phyloP scores from a whole-genome alignment of 2,329 filamentous ascomycete genomes.

The Ophiostoma sp. region DNA sequence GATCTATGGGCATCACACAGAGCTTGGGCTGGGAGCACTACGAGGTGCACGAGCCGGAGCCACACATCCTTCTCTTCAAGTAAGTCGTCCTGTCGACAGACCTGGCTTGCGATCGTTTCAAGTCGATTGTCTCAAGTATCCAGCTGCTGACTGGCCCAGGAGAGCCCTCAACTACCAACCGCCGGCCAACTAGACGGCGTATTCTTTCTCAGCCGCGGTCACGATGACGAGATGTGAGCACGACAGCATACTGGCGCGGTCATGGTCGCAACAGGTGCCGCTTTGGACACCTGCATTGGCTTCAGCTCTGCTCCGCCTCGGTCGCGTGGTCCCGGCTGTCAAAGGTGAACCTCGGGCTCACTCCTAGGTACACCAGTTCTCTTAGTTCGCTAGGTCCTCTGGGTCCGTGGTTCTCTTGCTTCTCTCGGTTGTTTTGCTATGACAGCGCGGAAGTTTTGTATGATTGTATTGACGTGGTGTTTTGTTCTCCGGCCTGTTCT shows the following conservation, averaged over 20 bases:
- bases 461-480: slow-evolving; percentile 11
- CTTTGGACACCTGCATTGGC: no score
- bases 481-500: not conserved
- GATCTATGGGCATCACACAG: slow-evolving; percentile 95
- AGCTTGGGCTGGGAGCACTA: slow-evolving; percentile 99
- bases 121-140: not conserved
- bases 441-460: slow-evolving; percentile 11
- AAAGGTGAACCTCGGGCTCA: not conserved
- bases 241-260: not conserved
- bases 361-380: not conserved
- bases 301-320: no score
- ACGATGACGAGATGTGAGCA: not conserved
- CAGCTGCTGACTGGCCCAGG: slow-evolving; percentile 40
- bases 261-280: no score
- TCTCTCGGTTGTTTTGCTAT: not conserved
- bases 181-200: slow-evolving; percentile 38
- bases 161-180: slow-evolving; percentile 80
- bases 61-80: slow-evolving; percentile 98
- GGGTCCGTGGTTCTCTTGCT: not conserved
- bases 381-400: not conserved
- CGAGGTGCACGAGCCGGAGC: slow-evolving; percentile 97
- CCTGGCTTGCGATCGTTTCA: not conserved
- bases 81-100: slow-evolving; percentile 45
- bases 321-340: not conserved
- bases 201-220: not conserved